A percentile compares a stretch with the other conserved stretches of the same genome.
phyloP scores from a whole-genome alignment of 1,284 basidiomycete genomes.

The Marasmius fiardii region DNA sequence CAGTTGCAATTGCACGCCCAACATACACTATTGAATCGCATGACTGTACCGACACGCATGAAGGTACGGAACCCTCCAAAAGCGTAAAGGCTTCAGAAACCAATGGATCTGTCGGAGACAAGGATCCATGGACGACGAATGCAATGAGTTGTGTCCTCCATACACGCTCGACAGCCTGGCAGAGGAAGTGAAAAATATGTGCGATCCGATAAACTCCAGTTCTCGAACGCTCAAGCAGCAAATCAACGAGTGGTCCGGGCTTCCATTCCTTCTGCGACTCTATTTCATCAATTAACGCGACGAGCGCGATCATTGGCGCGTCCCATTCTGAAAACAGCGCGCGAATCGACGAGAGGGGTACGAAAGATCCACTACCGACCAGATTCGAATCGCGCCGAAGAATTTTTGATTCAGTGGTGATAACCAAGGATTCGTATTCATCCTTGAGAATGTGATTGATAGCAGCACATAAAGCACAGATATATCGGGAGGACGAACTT shows the following conservation, averaged over 20 bases:
- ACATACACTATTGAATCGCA: constrained; percentile 84
- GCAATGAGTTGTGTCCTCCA: constrained; percentile 79
- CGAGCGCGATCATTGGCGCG: constrained; percentile 70
- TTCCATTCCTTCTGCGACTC: constrained; percentile 54
- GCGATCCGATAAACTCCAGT: constrained; percentile 76
- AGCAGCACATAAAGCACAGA: constrained; percentile 72
- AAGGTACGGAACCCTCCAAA: constrained; percentile 66
- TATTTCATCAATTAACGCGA: constrained; percentile 58
- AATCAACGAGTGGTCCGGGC: constrained; percentile 76
- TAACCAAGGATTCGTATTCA: constrained; percentile 79
- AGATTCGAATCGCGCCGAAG: constrained; percentile 66
- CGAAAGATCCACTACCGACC: constrained; percentile 73
- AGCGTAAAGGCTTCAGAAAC: constrained; percentile 53
- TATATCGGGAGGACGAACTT: constrained; percentile 66
- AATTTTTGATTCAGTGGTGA: constrained; percentile 78
- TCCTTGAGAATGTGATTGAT: constrained; percentile 68
- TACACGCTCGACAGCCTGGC: constrained; percentile 70
- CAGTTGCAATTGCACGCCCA: constrained; percentile 82
- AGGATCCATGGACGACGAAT: constrained; percentile 75
- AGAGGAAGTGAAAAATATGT: constrained; percentile 64
- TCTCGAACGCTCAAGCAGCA: constrained; percentile 63
- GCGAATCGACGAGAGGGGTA: constrained; percentile 77
- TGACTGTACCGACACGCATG: constrained; percentile 66
- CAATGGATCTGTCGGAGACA: constrained; percentile 55
- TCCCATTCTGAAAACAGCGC: constrained; percentile 85